phyloP scores from a whole-genome alignment of 2,329 filamentous ascomycete genomes.

The Dothideomycetes sp. region DNA sequence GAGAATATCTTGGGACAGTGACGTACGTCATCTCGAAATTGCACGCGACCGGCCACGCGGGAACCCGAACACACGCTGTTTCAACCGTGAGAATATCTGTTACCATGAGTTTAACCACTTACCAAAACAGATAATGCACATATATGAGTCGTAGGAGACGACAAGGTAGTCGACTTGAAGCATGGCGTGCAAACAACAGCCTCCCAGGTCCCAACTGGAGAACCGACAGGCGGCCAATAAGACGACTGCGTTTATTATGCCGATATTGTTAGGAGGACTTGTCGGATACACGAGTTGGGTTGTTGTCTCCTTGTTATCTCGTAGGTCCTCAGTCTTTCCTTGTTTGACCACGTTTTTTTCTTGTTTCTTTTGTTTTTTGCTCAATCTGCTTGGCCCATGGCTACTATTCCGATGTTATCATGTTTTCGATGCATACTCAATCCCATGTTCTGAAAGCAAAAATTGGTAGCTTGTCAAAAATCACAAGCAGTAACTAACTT shows the following conservation, averaged over 20 bases:
- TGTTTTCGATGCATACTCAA: background rate
- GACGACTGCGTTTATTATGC: slow-evolving; percentile 58
- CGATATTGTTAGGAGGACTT: slow-evolving; percentile 55
- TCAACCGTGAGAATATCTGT: too few relatives aligned
- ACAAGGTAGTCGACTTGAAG: background rate
- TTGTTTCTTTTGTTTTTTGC: background rate
- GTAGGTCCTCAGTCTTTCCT: slow-evolving; percentile 52
- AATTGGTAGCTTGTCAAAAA: too few relatives aligned
- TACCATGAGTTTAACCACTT: too few relatives aligned
- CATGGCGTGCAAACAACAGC: slow-evolving; percentile 7
- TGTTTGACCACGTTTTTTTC: background rate
- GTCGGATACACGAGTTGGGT: slow-evolving; percentile 65
- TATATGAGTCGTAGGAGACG: too few relatives aligned
- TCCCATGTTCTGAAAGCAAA: background rate
- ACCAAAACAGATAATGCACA: too few relatives aligned
- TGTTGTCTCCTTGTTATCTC: slow-evolving; percentile 53
- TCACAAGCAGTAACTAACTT: slow-evolving; percentile 1
- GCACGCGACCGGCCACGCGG: too few relatives aligned
- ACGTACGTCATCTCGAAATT: too few relatives aligned
- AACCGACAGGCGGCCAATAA: slow-evolving; percentile 36
- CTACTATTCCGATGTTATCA: background rate
- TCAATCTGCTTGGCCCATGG: background rate
- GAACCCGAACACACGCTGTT: too few relatives aligned
- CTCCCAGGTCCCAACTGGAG: slow-evolving; percentile 13
- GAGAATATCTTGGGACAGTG: too few relatives aligned